Conservation (phyloP, 208 protist genomes). For the Angomonas ambiguus region DNA sequence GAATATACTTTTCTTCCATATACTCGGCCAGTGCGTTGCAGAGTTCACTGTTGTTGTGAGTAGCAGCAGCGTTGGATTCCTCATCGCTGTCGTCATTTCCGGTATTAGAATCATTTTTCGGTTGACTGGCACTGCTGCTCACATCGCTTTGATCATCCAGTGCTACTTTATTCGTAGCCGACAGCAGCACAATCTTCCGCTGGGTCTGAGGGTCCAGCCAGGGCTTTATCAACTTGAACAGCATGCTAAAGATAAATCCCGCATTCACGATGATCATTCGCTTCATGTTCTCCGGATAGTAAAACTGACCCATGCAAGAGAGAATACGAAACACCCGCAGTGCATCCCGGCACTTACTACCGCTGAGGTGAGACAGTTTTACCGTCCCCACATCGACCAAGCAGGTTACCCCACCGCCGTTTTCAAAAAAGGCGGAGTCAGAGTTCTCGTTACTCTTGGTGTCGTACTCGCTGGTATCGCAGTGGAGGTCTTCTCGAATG, state of each 20-base stretch:
- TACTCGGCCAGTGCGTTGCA: conserved; percentile 35
- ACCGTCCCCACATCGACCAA: conserved; percentile 38
- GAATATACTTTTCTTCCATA: conserved; percentile 38
- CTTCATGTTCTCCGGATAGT: conserved; percentile 67
- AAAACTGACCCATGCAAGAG: conserved; percentile 43
- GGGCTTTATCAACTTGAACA: conserved; percentile 48
- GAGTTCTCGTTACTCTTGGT: conserved; percentile 4
- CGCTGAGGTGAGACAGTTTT: conserved; percentile 45
- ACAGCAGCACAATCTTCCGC: conserved; percentile 51
- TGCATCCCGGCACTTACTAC: conserved; percentile 35
- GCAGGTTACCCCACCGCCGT: conserved; percentile 34
- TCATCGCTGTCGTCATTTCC: conserved; percentile 33
- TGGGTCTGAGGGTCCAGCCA: conserved; percentile 59
- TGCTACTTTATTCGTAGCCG: conserved; percentile 34
- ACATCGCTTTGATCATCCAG: conserved; percentile 23
- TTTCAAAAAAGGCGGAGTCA: conserved; percentile 30
- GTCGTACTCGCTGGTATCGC: conserved; percentile 13
- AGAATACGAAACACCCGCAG: conserved; percentile 37
- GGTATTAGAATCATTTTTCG: conserved; percentile 3
- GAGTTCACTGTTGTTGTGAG: conserved; percentile 22
- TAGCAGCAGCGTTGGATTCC: conserved; percentile 2
- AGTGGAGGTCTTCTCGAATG: conserved; percentile 27
- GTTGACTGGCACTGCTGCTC: conserved; percentile 11
- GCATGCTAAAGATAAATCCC: conserved; percentile 38
- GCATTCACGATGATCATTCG: conserved; percentile 60